Base-by-base conservation (phyloP, 306 rosid species). In the Trichosanthes truncata region DNA sequence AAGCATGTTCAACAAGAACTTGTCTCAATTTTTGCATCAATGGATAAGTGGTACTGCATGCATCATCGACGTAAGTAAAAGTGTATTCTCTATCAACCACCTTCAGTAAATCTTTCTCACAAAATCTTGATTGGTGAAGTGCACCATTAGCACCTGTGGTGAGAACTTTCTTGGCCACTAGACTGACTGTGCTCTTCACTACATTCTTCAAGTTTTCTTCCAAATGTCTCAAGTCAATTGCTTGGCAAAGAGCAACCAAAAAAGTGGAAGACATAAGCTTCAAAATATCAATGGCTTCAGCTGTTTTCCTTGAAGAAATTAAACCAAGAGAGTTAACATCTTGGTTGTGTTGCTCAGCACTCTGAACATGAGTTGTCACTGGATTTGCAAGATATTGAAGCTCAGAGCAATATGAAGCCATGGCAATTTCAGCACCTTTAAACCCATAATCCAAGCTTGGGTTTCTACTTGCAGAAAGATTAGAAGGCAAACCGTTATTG, bases 401-500 rank as follows among this genome's bases (percentile, higher is more conserved):
- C 35, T 93, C 98, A 0, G 98, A 93, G 59, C 98, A 93, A 41
- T 91, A 93, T 12, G 96, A 84, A 1, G 98, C 98, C 98, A 93
- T 93, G n/a, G 98, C 98, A 5, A 93, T 92, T 80, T 93, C 98
- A 45, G 96, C 83, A 1, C 98, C 98, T 81, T 94, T 94, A 81
- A 94, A 90, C 7, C 98, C 97, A 29, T 94, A 94, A 76, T 94
- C 98, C 89, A 94, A 85, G 76, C 98, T 94, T 1, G 97, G 98
- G 21, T 94, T 89, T 45, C 94, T 86, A 4, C 96, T 81, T 3
- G 81, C 98, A 14, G 94, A 74, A 31, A 94, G 93, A 83, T 94
- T 94, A 1, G 98, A 94, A 5, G 98, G 97, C 76, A 94, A 41
- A 0, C 98, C 98, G 17, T 94, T 94, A 80, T 90, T 94, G 91